These are phyloP conservation scores for Phytophthora quininea DNA, from an alignment of 352 stramenopile genomes.

Conservation along the genomic window DNA sequence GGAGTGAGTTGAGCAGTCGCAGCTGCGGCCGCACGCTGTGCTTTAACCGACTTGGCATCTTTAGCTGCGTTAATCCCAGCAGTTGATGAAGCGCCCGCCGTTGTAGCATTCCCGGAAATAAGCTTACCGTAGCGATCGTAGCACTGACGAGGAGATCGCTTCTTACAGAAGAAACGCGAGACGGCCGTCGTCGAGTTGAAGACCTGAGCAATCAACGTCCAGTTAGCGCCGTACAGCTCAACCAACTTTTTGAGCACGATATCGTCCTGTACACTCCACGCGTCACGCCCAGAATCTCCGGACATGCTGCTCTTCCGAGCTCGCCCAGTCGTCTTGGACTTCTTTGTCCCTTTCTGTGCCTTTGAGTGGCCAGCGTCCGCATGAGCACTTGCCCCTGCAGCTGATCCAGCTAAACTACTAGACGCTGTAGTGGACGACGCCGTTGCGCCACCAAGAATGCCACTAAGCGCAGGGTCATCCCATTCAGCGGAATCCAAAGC, in stretches of 20 bases:
- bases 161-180: constrained; percentile 76
- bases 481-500: constrained; percentile 82
- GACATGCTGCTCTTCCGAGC: constrained; percentile 72
- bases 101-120: constrained; percentile 58
- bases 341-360: constrained; percentile 55
- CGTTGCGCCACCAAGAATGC: constrained; percentile 49
- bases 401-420: constrained; percentile 30
- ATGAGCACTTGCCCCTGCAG: constrained; percentile 20
- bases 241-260: constrained; percentile 85
- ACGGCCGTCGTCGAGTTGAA: constrained; percentile 78
- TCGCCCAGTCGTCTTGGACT: constrained; percentile 54
- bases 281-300: constrained; percentile 53
- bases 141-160: constrained; percentile 80
- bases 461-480: constrained; percentile 77
- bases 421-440: constrained; percentile 27
- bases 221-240: constrained; percentile 87
- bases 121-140: constrained; percentile 88
- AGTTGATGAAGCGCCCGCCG: constrained; percentile 2
- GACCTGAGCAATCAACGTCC: constrained; percentile 87
- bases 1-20: constrained; percentile 47
- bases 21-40: constrained; percentile 45
- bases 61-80: constrained; percentile 31
- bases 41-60: constrained; percentile 56
- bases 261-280: constrained; percentile 79
- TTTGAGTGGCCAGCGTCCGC: constrained; percentile 22